These are phyloP conservation scores for Fusarium vanettenii DNA, from an alignment of 2,329 filamentous ascomycete genomes.

Conservation along the genomic window DNA sequence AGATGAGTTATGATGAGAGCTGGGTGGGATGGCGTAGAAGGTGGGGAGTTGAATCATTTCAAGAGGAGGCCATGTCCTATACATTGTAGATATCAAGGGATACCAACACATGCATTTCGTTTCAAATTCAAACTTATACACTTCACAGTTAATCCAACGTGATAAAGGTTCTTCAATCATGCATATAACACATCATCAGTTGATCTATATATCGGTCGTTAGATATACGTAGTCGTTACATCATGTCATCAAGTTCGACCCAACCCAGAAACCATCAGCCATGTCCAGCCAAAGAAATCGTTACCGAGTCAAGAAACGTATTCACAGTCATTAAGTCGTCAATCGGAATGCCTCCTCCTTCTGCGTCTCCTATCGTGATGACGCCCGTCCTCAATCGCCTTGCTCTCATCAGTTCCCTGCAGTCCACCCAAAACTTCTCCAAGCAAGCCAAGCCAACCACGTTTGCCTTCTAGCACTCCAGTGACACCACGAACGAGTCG, in stretches of 20 bases:
- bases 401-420: constrained; percentile 12
- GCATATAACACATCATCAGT: constrained; percentile 26
- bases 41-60: constrained; percentile 26
- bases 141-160: background rate
- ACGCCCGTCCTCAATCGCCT: constrained; percentile 28
- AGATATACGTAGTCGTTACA: constrained; percentile 41
- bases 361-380: constrained; percentile 30
- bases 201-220: constrained; percentile 44
- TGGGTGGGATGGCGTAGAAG: background rate
- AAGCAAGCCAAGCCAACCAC: constrained; percentile 47
- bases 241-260: constrained; percentile 36
- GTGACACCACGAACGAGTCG: constrained; percentile 43
- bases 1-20: constrained; percentile 57
- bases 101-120: constrained; percentile 23
- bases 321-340: constrained; percentile 41
- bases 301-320: constrained; percentile 14
- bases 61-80: constrained; percentile 5
- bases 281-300: constrained; percentile 32
- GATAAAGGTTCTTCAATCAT: background rate
- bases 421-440: constrained; percentile 46
- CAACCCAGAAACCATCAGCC: constrained; percentile 23
- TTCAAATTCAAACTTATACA: background rate
- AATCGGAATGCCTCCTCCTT: constrained; percentile 27
- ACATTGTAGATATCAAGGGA: constrained; percentile 23
- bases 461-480: constrained; percentile 45